Evolutionary conservation across 177 flowering plant genomes (phyloP), one percentile per base, ranked within the genome.

Genomic region (Vitis hybrid): DNA sequence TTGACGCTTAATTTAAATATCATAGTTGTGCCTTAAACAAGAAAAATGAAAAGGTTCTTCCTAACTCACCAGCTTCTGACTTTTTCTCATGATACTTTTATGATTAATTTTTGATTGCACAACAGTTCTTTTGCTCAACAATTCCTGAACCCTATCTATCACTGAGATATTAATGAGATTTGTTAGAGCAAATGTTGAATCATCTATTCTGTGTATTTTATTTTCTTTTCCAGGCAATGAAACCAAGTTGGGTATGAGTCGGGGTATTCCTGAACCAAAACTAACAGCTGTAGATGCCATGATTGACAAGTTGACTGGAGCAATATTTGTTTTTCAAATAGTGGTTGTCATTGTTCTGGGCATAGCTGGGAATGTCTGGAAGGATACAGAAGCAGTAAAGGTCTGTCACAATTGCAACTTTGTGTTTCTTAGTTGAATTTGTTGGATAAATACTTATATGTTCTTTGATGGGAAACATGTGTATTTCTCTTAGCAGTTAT

Each of bases 221-320:
- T 68, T 34, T 7, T 7, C 71, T 52, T 63, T 72, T 70, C 58
- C 84, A 95, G 99, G 99, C 63, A 95, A 93, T 78, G 93, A 95
- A 79, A 95, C 99, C 64, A 95, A 95, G 84, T 77, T 95, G 77
- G 99, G 99, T 19, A 95, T 95, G 99, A 88, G 97, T 79, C 84
- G 95, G 76, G 98, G 97, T 61, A 78, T 95, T 73, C 90, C 98
- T 55, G 98, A 95, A 76, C 99, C 98, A 72, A 95, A 95, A 82
- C 90, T 95, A 67, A 93, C 99, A 45, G 97, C 99, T 20, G 75
- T 91, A 75, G 99, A 95, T 83, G 97, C 93, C 59, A 93, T 93
- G 98, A 91, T 93, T 73, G 98, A 95, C 90, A 95, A 91, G 83
- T 85, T 95, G 83, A 95, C 98, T 60, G 94, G 97, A 64, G 98